These are phyloP conservation scores for Scytalidium sp. DNA, from an alignment of 2,329 filamentous ascomycete genomes.

Conservation along the genomic window DNA sequence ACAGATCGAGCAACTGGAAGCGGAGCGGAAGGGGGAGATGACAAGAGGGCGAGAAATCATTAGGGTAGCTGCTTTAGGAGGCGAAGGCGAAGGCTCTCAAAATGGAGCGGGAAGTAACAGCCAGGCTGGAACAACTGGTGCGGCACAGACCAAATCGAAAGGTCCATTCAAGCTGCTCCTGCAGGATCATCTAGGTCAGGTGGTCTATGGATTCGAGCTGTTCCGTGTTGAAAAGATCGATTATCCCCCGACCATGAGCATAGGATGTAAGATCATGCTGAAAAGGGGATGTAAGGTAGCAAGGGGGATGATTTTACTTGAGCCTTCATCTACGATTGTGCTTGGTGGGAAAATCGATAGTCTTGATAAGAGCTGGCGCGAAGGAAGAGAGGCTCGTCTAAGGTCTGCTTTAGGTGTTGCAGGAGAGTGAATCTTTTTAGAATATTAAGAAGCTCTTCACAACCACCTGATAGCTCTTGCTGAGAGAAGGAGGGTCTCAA, in stretches of 20 bases:
- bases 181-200: conserved; percentile 72
- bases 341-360: conserved; percentile 86
- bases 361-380: conserved; percentile 75
- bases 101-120: conserved; percentile 15
- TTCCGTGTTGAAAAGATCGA: conserved; percentile 62
- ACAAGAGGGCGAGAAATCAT: conserved; percentile 79
- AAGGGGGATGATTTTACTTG: conserved; percentile 75
- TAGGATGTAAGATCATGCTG: conserved; percentile 81
- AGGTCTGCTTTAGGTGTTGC: conserved; percentile 51
- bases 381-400: conserved; percentile 66
- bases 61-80: conserved; percentile 56
- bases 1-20: conserved; percentile 79
- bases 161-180: conserved; percentile 76
- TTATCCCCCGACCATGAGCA: conserved; percentile 54
- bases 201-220: conserved; percentile 72
- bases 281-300: conserved; percentile 64
- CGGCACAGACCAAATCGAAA: background rate
- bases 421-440: conserved; percentile 3
- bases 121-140: conserved; percentile 16
- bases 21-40: conserved; percentile 68
- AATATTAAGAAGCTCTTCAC: too few species aligned
- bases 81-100: conserved; percentile 36
- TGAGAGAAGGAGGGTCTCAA: too few species aligned
- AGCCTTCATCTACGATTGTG: conserved; percentile 63
- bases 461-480: too few species aligned